These are phyloP conservation scores for Amanita muscaria DNA, from an alignment of 768 basidiomycete genomes.

Conservation along the genomic window DNA sequence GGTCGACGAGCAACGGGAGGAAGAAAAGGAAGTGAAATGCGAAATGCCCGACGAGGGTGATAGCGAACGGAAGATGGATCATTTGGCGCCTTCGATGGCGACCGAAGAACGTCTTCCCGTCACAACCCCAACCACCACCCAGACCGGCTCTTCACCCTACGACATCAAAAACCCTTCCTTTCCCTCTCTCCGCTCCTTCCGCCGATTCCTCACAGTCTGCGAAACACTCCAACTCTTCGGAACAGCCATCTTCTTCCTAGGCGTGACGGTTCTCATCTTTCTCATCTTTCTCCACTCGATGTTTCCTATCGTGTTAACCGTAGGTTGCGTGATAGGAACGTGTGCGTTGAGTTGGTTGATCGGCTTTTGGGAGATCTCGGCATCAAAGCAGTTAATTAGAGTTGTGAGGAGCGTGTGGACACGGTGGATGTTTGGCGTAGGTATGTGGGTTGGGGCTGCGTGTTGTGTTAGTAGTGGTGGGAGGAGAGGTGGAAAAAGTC, in stretches of 20 bases:
- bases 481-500: too few species aligned
- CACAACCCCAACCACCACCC: neutral
- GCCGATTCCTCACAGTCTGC: constrained; percentile 2
- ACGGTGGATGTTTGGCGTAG: too few species aligned
- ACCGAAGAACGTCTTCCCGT: neutral
- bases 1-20: neutral
- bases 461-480: too few species aligned
- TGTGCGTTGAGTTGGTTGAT: neutral
- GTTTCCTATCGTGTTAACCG: constrained; percentile 2
- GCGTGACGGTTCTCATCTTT: constrained; percentile 4
- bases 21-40: neutral
- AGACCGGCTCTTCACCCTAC: too few species aligned
- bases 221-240: constrained; percentile 5
- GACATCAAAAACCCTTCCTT: too few species aligned
- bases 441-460: too few species aligned
- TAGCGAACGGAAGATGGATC: neutral
- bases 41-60: neutral
- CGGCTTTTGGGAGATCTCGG: constrained; percentile 1
- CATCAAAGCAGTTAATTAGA: neutral
- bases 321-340: neutral
- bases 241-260: constrained; percentile 1
- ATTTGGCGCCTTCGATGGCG: neutral
- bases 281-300: neutral
- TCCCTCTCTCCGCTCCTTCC: neutral
- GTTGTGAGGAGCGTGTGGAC: neutral